Evolutionary conservation across 257 asterid genomes (phyloP).

Genomic region (Rubia yunnanensis): DNA sequence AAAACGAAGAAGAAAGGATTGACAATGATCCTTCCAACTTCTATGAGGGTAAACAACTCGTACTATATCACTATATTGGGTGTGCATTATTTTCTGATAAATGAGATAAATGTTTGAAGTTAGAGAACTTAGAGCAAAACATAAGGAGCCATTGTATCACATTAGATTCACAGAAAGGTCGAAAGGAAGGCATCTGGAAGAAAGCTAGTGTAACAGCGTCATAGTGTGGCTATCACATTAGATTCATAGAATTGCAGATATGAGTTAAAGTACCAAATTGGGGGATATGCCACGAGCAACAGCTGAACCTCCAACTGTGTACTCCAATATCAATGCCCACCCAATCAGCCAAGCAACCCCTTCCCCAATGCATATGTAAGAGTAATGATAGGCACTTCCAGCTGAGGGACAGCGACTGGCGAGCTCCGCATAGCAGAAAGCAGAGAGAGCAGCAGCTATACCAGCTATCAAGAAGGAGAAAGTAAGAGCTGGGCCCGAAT

Average conservation of each 20-base stretch:
- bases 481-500: constrained; percentile 86
- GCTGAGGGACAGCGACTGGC: constrained; percentile 96
- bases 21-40: not conserved
- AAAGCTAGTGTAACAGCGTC: not conserved
- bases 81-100: not conserved
- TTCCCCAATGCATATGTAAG: constrained; percentile 93
- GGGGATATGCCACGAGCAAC: constrained; percentile 99
- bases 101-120: not conserved
- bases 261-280: constrained; percentile 52
- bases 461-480: constrained; percentile 89
- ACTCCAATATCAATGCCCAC: constrained; percentile 91
- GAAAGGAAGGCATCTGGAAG: not conserved
- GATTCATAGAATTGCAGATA: not conserved
- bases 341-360: constrained; percentile 99
- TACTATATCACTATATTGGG: not conserved
- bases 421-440: constrained; percentile 90
- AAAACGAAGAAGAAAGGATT: not conserved
- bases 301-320: constrained; percentile 96
- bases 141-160: not conserved
- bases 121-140: not conserved
- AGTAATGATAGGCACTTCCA: constrained; percentile 97
- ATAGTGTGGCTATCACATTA: not conserved
- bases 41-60: not conserved
- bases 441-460: constrained; percentile 95
- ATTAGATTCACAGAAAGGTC: not conserved